Evolutionary conservation across 805 yeast species (phyloP).

Genomic region (Saccharomycopsis oosterbeekiorum): DNA sequence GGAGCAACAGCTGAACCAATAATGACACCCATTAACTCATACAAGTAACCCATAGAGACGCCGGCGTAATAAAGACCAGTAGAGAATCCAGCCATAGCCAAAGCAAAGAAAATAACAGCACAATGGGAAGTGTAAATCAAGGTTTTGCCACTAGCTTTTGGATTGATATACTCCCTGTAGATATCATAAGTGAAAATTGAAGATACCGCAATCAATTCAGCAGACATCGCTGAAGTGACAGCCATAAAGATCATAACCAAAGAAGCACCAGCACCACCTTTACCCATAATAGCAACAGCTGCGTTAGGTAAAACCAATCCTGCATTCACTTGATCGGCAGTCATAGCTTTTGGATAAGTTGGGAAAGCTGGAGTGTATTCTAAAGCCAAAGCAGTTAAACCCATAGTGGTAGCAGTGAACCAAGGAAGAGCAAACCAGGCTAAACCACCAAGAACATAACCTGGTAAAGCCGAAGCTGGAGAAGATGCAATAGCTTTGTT

Average conservation of each 20-base stretch:
- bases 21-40: slow-evolving; percentile 82
- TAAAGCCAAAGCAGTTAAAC: slow-evolving; percentile 70
- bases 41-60: slow-evolving; percentile 78
- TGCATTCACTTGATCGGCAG: slow-evolving; percentile 62
- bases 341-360: slow-evolving; percentile 60
- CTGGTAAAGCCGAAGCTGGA: slow-evolving; percentile 79
- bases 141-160: slow-evolving; percentile 64
- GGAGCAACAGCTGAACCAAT: slow-evolving; percentile 84
- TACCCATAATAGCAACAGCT: slow-evolving; percentile 77
- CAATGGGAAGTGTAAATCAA: slow-evolving; percentile 61
- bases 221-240: slow-evolving; percentile 85
- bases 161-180: slow-evolving; percentile 70
- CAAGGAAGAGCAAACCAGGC: slow-evolving; percentile 91
- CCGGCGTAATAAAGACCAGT: slow-evolving; percentile 76
- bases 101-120: slow-evolving; percentile 50
- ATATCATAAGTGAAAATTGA: slow-evolving; percentile 80
- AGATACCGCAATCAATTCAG: slow-evolving; percentile 82
- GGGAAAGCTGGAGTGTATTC: slow-evolving; percentile 68
- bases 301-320: slow-evolving; percentile 64
- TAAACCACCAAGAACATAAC: slow-evolving; percentile 79
- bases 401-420: slow-evolving; percentile 75
- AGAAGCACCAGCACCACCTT: slow-evolving; percentile 80
- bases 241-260: slow-evolving; percentile 81
- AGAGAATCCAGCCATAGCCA: slow-evolving; percentile 72
- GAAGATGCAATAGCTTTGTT: slow-evolving; percentile 81